Conservation (phyloP, 2,329 filamentous ascomycete species). For the Microthyrium microscopicum region DNA sequence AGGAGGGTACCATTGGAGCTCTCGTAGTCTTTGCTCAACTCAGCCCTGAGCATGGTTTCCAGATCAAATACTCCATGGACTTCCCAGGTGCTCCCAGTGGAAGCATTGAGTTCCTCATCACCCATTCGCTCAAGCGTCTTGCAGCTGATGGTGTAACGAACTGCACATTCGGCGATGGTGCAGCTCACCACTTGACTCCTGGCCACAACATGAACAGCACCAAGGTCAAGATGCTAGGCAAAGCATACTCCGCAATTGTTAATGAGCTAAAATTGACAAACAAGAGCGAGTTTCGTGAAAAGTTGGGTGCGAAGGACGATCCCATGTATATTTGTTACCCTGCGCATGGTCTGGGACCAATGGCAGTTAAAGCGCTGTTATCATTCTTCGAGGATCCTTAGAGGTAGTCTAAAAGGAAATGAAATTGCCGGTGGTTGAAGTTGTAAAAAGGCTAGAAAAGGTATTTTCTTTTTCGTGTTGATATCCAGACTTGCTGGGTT, state of each 20-base stretch:
- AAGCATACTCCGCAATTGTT: conserved; percentile 66
- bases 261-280: conserved; percentile 67
- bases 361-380: conserved; percentile 70
- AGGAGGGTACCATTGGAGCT: conserved; percentile 53
- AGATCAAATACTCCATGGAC: conserved; percentile 92
- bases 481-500: too few relatives aligned
- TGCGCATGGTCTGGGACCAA: conserved; percentile 64
- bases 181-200: conserved; percentile 53
- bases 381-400: conserved; percentile 69
- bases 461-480: too few relatives aligned
- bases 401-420: too few relatives aligned
- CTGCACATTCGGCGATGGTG: conserved; percentile 80
- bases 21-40: conserved; percentile 75
- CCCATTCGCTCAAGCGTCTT: conserved; percentile 48
- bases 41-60: conserved; percentile 67
- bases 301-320: conserved; percentile 73
- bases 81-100: conserved; percentile 78
- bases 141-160: conserved; percentile 41
- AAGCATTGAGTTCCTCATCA: conserved; percentile 70
- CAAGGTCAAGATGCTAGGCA: conserved; percentile 63
- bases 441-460: too few relatives aligned
- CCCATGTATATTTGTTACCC: conserved; percentile 84
- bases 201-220: conserved; percentile 70
- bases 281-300: conserved; percentile 81
- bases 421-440: too few relatives aligned